Evolutionary conservation across 2,329 filamentous ascomycete species (phyloP), one percentile per base, ranked within the genome.

Genomic region (Pseudogymnoascus sp.): DNA sequence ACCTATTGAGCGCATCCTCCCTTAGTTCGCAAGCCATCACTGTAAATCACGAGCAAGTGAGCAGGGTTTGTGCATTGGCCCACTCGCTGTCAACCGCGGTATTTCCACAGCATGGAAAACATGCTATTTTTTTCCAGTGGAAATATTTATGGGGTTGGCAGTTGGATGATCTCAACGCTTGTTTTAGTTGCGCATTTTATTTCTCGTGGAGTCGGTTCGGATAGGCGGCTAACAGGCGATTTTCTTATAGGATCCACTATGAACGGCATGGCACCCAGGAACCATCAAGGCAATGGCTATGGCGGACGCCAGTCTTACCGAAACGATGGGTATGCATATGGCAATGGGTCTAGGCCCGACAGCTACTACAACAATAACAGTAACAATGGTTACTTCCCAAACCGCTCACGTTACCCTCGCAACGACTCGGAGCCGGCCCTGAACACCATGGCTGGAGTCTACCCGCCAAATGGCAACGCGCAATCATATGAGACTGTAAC

Each of bases 401-500:
- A 72, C 61, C 67, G 72, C 42, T 66, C 69, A 49, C 70, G 72
- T 38, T 72, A 73, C 60, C 70, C 72, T 38, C 67, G 72, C 62
- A 73, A 71, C 34, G 68, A 69, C 8, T 69, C 71, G 0, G 72
- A 74, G 46, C 70, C 71, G 14, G 69, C 71, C 25, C 70, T 73
- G 62, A 69, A 69, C 36, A 67, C 65, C 59, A 66, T 69, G 23
- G 61, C 31, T 21, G 67, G 69, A 4, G 68, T 72, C 3, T 74
- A 74, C 63, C 69, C 70, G 14, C 34, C 37, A 14, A 56, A 62
- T 18, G 69, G 68, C 40, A 70, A 70, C 43, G 71, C 73, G 40
- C 69, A 69, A 42, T 95, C 91, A 1, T 90, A 93, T 75, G 92
- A 96, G 74, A 96, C 91, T 1, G 88, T 96, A 49, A 89, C 89